Base-by-base conservation (phyloP, 768 basidiomycete genomes). In the Saitozyma sp. region DNA sequence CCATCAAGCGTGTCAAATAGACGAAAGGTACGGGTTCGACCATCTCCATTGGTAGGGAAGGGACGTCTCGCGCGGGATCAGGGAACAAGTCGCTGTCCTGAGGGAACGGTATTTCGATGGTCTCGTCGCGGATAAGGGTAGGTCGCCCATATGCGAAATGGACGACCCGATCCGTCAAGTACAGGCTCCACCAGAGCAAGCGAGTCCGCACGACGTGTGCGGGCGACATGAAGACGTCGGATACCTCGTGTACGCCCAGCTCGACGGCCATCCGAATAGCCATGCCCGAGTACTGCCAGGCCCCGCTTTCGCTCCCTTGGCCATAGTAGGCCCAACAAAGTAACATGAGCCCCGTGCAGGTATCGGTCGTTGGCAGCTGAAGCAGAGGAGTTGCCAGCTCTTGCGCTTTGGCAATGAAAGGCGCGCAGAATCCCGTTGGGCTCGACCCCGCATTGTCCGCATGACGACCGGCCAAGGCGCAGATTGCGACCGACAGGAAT, bases 321-420 rank as follows among this genome's bases (percentile, higher is more conserved):
- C 76, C 76, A 62, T 67, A 73, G 40, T 68, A 66, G 19, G 67
- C 67, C 74, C 74, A 75, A 16, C 71, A 62, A 13, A 77, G 64
- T 9, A 71, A 54, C 3, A 75, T 53, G 9, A 77, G 54, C 20
- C 67, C 69, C 0, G 76, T 75, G n/a, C 65, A 65, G 7, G 67
- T 70, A 59, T 77, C 76, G n/a, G 63, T 61, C 1, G 71, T 68
- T 0, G 76, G 76, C 8, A 77, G 65, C 43, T 74, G 73, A 11
- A 77, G 51, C 1, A 73, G 59, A 0, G 76, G 73, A 3, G 71
- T 65, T 38, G 69, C 56, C 10, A 77, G 57, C 48, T 75, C 68
- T 49, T 73, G 69, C 3, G 76, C 76, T 60, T 75, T 73, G 10
- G 72, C 66, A 51, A 75, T 66, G 62, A 77, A 77, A 20, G 73